Conservation (phyloP, 179 eudicot genomes). For the Amaranthus tricolor region DNA sequence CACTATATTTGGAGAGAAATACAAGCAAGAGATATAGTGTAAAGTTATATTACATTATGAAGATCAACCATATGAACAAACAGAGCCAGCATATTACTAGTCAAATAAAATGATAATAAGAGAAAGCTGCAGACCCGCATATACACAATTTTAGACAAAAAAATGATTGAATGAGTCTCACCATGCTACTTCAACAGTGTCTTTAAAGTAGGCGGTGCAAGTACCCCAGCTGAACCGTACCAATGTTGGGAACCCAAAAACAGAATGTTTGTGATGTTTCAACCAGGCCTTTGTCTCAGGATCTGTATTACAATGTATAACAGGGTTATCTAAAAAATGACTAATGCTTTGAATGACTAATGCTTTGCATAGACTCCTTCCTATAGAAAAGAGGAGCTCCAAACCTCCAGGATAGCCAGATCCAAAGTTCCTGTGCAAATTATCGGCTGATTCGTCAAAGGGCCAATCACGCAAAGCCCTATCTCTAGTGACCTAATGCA, state of each 20-base stretch:
- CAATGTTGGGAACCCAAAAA: slow-evolving; percentile 88
- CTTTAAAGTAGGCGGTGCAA: slow-evolving; percentile 71
- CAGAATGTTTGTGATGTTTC: slow-evolving; percentile 73
- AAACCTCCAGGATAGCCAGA: slow-evolving; percentile 97
- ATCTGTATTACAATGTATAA: slow-evolving; percentile 43
- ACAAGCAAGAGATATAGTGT: background rate
- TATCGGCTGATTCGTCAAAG: slow-evolving; percentile 79
- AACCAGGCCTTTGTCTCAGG: slow-evolving; percentile 89
- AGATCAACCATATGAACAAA: background rate
- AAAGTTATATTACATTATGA: background rate
- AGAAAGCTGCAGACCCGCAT: background rate
- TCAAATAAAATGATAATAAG: background rate
- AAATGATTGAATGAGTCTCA: slow-evolving; percentile 27
- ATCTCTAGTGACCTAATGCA: slow-evolving; percentile 82
- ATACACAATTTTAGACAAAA: background rate
- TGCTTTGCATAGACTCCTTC: background rate
- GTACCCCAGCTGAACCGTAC: slow-evolving; percentile 99
- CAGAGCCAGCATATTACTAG: background rate
- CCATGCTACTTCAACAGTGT: slow-evolving; percentile 70
- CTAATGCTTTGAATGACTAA: background rate
- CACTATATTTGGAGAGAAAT: background rate
- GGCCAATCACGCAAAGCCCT: slow-evolving; percentile 78
- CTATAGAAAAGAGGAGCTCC: slow-evolving; percentile 5
- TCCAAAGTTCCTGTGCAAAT: slow-evolving; percentile 73
- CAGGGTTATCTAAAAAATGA: slow-evolving; percentile 9